These are phyloP conservation scores for Isatis lusitanica DNA, from an alignment of 441 rosid species.

Conservation along the genomic window DNA sequence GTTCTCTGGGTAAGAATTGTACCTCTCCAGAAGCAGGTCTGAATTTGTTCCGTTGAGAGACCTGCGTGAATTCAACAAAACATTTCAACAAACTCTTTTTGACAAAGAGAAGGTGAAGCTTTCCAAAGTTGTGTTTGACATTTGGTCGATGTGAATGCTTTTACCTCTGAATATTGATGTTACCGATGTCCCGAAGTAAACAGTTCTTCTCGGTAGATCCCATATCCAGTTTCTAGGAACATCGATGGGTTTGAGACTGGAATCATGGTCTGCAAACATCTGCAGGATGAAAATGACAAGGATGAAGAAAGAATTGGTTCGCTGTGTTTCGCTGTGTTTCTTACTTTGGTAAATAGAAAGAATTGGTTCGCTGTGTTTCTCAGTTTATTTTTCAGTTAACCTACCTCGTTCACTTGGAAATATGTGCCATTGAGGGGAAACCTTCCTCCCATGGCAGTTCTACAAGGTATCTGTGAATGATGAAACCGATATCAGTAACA, in stretches of 20 bases:
- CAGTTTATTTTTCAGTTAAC: conserved; percentile 37
- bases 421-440: conserved; percentile 97
- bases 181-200: conserved; percentile 92
- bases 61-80: conserved; percentile 49
- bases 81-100: not conserved
- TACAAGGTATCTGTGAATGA: conserved; percentile 78
- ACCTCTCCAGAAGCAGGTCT: conserved; percentile 96
- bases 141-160: conserved; percentile 22
- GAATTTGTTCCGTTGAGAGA: conserved; percentile 76
- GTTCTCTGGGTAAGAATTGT: conserved; percentile 13
- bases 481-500: conserved; percentile 25
- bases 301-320: conserved; percentile 19
- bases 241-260: conserved; percentile 76
- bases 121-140: not conserved
- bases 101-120: conserved; percentile 1
- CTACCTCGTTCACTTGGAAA: conserved; percentile 98
- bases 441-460: conserved; percentile 98
- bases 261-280: conserved; percentile 91
- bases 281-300: conserved; percentile 42
- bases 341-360: conserved; percentile 9
- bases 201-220: conserved; percentile 79
- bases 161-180: conserved; percentile 90
- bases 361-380: conserved; percentile 2
- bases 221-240: conserved; percentile 86
- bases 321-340: not conserved